Evolutionary conservation across 768 basidiomycete species (phyloP).

Genomic region (Boletus rex-veris): DNA sequence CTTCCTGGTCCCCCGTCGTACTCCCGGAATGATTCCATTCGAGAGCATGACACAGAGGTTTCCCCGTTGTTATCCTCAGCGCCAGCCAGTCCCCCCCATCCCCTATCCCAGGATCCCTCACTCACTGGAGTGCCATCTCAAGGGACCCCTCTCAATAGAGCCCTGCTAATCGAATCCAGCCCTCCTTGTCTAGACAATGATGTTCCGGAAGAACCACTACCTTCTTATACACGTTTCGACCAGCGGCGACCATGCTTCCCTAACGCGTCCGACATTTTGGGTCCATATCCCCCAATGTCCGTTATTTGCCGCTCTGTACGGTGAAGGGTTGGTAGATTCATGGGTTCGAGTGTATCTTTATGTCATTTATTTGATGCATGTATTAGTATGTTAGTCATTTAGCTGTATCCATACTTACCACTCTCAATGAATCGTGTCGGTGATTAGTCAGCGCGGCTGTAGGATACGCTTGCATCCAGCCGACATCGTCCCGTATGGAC

Average conservation of each 20-base stretch:
- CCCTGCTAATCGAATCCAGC: background rate
- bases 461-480: too few species aligned
- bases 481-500: background rate
- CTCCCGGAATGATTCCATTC: background rate
- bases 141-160: background rate
- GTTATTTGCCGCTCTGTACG: background rate
- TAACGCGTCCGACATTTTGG: slow-evolving; percentile 17
- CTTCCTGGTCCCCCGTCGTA: slow-evolving; percentile 23
- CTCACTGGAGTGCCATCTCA: slow-evolving; percentile 17
- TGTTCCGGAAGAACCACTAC: slow-evolving; percentile 11
- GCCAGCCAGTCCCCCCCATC: background rate
- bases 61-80: background rate
- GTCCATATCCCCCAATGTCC: slow-evolving; percentile 28
- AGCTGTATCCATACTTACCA: too few species aligned
- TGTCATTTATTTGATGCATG: too few species aligned
- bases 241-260: slow-evolving; percentile 16
- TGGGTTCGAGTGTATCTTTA: too few species aligned
- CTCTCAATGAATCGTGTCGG: too few species aligned
- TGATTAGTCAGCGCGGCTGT: too few species aligned
- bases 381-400: too few species aligned
- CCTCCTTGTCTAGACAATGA: background rate
- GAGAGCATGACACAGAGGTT: background rate
- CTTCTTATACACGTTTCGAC: slow-evolving; percentile 31
- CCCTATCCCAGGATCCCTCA: slow-evolving; percentile 11
- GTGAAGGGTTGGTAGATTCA: background rate